phyloP scores from a whole-genome alignment of 2,329 filamentous ascomycete species.

The Neofusicoccum parvum region DNA sequence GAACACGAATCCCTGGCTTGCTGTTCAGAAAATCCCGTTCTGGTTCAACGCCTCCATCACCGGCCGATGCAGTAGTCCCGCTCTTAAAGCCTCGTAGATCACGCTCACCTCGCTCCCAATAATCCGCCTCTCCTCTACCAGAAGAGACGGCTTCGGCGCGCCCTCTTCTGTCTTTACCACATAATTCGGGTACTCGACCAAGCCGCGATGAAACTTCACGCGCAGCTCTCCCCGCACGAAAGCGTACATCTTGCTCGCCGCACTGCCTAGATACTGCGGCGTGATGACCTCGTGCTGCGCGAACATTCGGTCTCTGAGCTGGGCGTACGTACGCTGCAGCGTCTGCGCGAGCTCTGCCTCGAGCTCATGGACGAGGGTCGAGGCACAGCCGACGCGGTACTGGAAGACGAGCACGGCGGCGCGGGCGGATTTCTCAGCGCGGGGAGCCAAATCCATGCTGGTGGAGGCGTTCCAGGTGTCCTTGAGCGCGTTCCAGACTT shows the following conservation, averaged over 20 bases:
- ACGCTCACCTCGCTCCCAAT: constrained; percentile 26
- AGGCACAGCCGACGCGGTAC: neutral
- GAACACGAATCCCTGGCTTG: too few relatives aligned
- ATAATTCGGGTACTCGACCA: constrained; percentile 26
- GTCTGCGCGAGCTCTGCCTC: neutral
- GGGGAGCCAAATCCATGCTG: neutral
- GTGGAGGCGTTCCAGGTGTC: constrained; percentile 12
- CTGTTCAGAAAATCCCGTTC: neutral
- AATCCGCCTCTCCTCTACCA: constrained; percentile 14
- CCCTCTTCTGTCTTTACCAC: too few relatives aligned
- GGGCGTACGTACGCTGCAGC: neutral
- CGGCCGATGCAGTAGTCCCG: constrained; percentile 20
- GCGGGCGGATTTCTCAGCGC: neutral
- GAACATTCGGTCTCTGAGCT: constrained; percentile 18
- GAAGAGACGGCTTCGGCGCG: too few relatives aligned
- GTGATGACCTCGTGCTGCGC: constrained; percentile 19
- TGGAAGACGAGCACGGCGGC: neutral
- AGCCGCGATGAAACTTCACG: constrained; percentile 31
- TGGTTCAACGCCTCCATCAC: constrained; percentile 20
- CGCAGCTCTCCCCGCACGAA: constrained; percentile 40
- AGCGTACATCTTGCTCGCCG: constrained; percentile 37
- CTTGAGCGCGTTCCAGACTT: neutral
- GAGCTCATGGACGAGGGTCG: neutral
- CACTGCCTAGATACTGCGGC: constrained; percentile 32
- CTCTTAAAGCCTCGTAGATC: constrained; percentile 30